Conservation (phyloP, 2,329 filamentous ascomycete species). For the Madurella fahalii region DNA sequence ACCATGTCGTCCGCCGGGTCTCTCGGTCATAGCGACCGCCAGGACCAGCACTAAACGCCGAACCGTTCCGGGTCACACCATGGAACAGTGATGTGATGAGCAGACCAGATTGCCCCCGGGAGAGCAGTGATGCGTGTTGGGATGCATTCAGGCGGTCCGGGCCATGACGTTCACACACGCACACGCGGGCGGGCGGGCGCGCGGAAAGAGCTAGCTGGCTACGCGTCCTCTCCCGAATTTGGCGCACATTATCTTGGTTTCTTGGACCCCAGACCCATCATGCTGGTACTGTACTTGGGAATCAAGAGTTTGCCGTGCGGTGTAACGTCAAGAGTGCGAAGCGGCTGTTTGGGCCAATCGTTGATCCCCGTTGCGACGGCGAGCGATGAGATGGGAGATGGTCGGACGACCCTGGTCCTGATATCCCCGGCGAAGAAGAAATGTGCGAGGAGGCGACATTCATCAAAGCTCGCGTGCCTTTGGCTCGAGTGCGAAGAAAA, state of each 20-base stretch:
- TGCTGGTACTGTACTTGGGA: not conserved
- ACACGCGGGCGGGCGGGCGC: not conserved
- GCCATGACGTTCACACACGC: not conserved
- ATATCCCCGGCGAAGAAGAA: not conserved
- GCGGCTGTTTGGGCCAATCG: constrained; percentile 17
- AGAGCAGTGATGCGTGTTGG: too few relatives aligned
- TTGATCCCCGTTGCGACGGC: not conserved
- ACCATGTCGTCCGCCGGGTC: not conserved
- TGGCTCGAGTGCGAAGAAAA: not conserved
- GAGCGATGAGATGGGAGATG: not conserved
- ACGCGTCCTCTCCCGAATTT: not conserved
- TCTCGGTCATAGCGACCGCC: not conserved
- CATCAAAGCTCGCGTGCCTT: not conserved
- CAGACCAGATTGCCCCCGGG: not conserved
- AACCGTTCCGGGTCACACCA: not conserved
- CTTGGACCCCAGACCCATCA: constrained; percentile 1
- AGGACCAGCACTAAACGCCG: not conserved
- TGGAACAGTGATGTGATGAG: not conserved
- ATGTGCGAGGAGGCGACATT: not conserved
- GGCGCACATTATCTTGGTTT: not conserved
- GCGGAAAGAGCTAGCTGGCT: not conserved
- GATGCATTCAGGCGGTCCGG: too few relatives aligned
- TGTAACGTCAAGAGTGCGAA: constrained; percentile 10
- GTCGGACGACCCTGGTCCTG: not conserved
- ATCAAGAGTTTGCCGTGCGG: not conserved